Conservation (phyloP, 2,329 filamentous ascomycete species). For the Pestalotiopsis sp. region DNA sequence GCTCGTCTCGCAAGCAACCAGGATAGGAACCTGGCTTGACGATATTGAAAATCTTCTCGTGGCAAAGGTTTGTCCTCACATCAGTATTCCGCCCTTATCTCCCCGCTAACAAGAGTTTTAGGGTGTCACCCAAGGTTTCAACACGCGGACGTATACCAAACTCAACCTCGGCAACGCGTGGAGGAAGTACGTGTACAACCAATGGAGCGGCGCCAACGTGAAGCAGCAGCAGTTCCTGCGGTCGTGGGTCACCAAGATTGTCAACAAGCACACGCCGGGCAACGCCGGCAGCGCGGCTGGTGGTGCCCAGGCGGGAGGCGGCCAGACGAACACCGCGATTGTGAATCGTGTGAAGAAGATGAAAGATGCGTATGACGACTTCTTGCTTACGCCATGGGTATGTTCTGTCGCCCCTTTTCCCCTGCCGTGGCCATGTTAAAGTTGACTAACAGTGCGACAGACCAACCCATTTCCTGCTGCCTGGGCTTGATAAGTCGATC, state of each 20-base stretch:
- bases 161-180: background rate
- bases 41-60: background rate
- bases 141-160: background rate
- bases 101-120: background rate
- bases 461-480: background rate
- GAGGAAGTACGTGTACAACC: background rate
- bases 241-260: background rate
- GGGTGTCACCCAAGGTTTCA: background rate
- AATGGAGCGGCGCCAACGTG: background rate
- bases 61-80: background rate
- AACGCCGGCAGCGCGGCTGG: background rate
- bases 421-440: background rate
- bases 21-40: background rate
- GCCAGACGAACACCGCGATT: background rate
- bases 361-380: background rate
- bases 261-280: conserved; percentile 3
- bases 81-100: background rate
- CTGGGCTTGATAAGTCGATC: background rate
- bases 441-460: background rate
- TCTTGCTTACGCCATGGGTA: conserved; percentile 3
- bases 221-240: background rate
- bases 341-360: conserved; percentile 6
- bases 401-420: background rate
- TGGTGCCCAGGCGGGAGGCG: background rate
- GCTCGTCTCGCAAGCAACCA: background rate